phyloP scores from a whole-genome alignment of 495 filamentous ascomycete species.

The Bacidia gigantensis region DNA sequence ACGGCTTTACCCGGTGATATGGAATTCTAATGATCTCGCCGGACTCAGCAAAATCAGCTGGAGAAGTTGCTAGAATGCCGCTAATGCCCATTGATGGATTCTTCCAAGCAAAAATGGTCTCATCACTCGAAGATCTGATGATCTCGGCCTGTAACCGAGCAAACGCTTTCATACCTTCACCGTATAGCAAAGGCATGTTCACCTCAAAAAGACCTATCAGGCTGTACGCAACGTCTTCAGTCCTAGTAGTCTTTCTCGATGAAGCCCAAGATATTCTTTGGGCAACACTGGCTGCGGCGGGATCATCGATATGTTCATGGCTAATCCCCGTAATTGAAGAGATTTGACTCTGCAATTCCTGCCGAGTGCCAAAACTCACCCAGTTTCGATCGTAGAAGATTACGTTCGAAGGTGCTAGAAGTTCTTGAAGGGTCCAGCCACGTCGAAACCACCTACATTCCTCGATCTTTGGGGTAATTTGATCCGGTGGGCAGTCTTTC shows the following conservation, averaged over 20 bases:
- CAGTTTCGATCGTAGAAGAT: constrained; percentile 24
- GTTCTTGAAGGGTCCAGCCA: constrained; percentile 33
- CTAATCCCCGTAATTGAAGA: constrained; percentile 17
- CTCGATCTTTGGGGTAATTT: not conserved
- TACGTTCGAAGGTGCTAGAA: constrained; percentile 27
- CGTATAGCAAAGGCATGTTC: constrained; percentile 32
- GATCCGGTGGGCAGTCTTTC: too few species aligned
- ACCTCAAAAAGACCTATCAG: constrained; percentile 32
- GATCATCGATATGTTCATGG: constrained; percentile 6
- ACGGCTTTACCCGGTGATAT: not conserved
- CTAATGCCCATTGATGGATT: not conserved
- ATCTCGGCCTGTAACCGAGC: constrained; percentile 28
- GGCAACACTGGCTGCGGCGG: constrained; percentile 16
- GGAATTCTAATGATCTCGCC: not conserved
- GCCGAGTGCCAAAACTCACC: constrained; percentile 21
- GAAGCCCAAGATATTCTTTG: constrained; percentile 30
- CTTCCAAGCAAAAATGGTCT: constrained; percentile 20
- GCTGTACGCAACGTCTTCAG: constrained; percentile 31
- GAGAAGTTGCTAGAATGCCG: not conserved
- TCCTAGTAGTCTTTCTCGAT: constrained; percentile 19
- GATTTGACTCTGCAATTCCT: constrained; percentile 7
- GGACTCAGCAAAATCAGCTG: not conserved
- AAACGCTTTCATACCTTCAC: constrained; percentile 27
- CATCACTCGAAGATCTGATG: constrained; percentile 16
- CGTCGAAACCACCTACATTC: constrained; percentile 26